Base-by-base conservation (phyloP, 345 rosid genomes). In the Euclidium syriacum region DNA sequence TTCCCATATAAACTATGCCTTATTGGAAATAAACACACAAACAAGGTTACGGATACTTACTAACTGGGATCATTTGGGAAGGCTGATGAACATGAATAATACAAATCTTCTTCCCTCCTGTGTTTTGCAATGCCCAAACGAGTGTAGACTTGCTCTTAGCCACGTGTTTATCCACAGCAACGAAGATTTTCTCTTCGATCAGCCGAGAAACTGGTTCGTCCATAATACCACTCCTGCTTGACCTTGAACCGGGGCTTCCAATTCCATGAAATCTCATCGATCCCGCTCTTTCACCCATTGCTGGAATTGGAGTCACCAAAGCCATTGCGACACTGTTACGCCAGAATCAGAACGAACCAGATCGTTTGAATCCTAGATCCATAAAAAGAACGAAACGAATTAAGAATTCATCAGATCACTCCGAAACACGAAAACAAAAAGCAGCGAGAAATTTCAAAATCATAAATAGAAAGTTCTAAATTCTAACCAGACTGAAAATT, bases 51-150 rank as follows among this genome's bases (percentile, higher is more conserved):
- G 33, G 25, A 11, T 52, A 82, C 96, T 74, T 83, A 91, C 95
- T 42, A 15, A 79, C 38, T 19, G 88, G 91, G 26, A 94, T 87
- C 81, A 75, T 72, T 68, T 71, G 75, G 2, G 91, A 67, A 0
- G 88, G 97, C 29, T 78, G 84, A 52, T 85, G 85, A 65, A 94
- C 96, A 64, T 83, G 86, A 46, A 87, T 11, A 41, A 94, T 32
- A 67, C 97, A 87, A 68, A 91, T 75, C 72, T 72, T 76, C 78
- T 75, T 91, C 55, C 95, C 94, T 12, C 85, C 84, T 1, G 87
- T 82, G 52, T 85, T 74, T 25, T 81, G 87, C 65, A 85, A 59
- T 5, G 94, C 89, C 95, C 95, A 90, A 1, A 71, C 4, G 33
- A 85, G 74, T 49, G 71, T 73, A 49, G 75, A 80, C 61, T 69